These are phyloP conservation scores for Serendipita sp. DNA, from an alignment of 768 basidiomycete genomes.

Conservation along the genomic window DNA sequence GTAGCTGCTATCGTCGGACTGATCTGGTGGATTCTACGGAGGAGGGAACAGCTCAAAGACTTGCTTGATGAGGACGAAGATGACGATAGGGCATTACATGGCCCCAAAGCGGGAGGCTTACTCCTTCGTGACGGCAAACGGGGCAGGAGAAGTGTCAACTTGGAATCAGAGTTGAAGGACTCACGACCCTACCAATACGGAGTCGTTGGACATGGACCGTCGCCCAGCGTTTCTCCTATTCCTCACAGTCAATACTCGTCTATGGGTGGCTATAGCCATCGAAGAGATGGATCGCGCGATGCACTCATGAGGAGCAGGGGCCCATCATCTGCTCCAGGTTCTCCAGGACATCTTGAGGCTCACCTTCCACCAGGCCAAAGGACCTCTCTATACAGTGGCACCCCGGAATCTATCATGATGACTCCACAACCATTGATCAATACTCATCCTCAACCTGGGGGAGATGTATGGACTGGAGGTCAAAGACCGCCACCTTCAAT, in stretches of 20 bases:
- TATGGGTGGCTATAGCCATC: not conserved
- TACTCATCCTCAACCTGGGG: not conserved
- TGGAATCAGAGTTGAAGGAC: not conserved
- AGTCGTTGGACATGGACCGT: not conserved
- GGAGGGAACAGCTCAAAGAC: not conserved
- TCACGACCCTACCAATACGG: not conserved
- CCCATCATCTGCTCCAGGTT: not conserved
- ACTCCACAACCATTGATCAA: not conserved
- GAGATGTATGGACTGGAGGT: not conserved
- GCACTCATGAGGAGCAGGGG: not conserved
- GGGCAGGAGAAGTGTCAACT: not conserved
- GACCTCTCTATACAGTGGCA: not conserved
- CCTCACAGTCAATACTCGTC: not conserved
- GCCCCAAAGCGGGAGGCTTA: not conserved
- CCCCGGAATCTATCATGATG: slow-evolving; percentile 1
- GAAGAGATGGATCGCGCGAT: not conserved
- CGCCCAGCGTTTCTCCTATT: not conserved
- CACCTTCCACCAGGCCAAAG: not conserved
- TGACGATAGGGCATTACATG: not conserved
- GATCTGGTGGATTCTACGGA: not conserved
- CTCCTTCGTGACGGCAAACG: not conserved
- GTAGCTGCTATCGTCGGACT: not conserved
- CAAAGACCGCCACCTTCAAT: not conserved
- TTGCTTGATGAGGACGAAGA: slow-evolving; percentile 1
- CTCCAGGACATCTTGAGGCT: not conserved